These are phyloP conservation scores for Entomortierella beljakovae DNA, from an alignment of 192 early-diverging fungal species.

Conservation along the genomic window DNA sequence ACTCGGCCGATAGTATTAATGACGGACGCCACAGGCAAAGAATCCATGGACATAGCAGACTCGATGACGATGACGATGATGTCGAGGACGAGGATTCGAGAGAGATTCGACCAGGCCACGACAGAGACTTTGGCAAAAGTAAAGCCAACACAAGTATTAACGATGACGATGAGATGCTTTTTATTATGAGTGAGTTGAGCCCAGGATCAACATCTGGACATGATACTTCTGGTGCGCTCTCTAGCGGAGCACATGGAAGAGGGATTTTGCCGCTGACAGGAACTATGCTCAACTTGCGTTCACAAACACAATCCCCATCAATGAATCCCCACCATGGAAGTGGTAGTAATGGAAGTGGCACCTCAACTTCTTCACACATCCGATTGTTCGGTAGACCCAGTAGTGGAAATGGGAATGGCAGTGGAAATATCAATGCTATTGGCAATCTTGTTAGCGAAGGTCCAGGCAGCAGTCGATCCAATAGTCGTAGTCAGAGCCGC, in stretches of 20 bases:
- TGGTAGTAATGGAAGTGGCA: background rate
- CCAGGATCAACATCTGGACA: constrained; percentile 29
- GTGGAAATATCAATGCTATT: background rate
- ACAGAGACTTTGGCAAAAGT: constrained; percentile 1
- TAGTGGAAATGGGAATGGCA: constrained; percentile 2
- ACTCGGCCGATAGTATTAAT: constrained; percentile 3
- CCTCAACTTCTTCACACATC: constrained; percentile 14
- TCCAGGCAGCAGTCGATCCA: constrained; percentile 4
- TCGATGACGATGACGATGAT: constrained; percentile 20
- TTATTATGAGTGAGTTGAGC: constrained; percentile 50
- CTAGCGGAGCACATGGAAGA: background rate
- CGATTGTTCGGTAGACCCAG: constrained; percentile 34
- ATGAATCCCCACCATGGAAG: constrained; percentile 5
- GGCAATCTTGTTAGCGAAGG: constrained; percentile 3
- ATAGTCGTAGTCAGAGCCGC: constrained; percentile 22
- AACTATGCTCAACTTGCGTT: constrained; percentile 31
- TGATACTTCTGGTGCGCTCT: background rate
- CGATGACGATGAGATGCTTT: constrained; percentile 53
- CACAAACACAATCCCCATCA: constrained; percentile 44
- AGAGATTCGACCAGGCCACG: background rate
- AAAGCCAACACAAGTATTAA: constrained; percentile 29
- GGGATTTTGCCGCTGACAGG: constrained; percentile 31
- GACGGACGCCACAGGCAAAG: background rate
- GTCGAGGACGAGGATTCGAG: constrained; percentile 14
- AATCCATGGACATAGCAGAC: background rate